Conservation (phyloP, 805 yeast genomes). For the Candida rishiriensis region DNA sequence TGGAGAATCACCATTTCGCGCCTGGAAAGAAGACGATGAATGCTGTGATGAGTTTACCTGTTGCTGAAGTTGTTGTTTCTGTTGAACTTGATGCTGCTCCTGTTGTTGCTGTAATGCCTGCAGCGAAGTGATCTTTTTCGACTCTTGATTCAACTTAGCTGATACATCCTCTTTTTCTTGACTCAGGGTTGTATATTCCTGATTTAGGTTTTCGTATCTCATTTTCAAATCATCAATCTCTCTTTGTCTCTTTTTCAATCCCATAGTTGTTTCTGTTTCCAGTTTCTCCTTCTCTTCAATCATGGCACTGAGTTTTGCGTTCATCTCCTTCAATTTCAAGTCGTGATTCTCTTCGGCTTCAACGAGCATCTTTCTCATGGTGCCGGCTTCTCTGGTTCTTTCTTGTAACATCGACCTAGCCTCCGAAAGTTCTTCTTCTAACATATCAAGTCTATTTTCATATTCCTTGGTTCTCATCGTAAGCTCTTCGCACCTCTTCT, state of each 20-base stretch:
- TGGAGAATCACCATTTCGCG: background rate
- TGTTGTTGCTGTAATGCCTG: background rate
- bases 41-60: background rate
- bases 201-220: constrained; percentile 35
- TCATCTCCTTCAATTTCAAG: constrained; percentile 49
- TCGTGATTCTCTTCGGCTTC: constrained; percentile 64
- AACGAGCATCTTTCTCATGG: constrained; percentile 61
- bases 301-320: constrained; percentile 43
- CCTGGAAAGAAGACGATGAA: background rate
- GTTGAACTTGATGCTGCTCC: no score
- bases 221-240: constrained; percentile 62
- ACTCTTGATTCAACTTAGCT: constrained; percentile 3
- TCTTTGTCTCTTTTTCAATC: constrained; percentile 51
- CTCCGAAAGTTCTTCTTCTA: constrained; percentile 83
- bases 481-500: constrained; percentile 70
- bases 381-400: constrained; percentile 70
- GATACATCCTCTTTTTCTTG: constrained; percentile 7
- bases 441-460: constrained; percentile 51
- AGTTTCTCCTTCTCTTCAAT: constrained; percentile 58
- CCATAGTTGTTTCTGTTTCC: constrained; percentile 48
- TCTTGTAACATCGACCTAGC: constrained; percentile 70
- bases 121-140: constrained; percentile 1
- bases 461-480: constrained; percentile 64
- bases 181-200: constrained; percentile 12
- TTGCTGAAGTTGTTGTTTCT: background rate